phyloP scores from a whole-genome alignment of 805 yeast species.

The Jamesozyma spencerorum region DNA sequence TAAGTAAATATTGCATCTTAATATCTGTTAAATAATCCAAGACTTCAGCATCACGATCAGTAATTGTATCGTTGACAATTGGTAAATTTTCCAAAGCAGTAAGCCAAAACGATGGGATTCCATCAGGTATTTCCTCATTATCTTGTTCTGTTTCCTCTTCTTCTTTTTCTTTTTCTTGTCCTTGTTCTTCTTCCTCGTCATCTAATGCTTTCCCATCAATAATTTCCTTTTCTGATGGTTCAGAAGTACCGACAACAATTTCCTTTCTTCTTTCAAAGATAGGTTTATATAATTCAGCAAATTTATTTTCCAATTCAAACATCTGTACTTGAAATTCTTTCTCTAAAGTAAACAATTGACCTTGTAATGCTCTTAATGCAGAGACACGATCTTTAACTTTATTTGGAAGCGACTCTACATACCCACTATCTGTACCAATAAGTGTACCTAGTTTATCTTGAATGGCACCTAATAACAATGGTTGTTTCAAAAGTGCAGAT shows the following conservation, averaged over 20 bases:
- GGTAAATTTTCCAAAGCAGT: slow-evolving; percentile 86
- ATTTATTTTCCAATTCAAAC: slow-evolving; percentile 77
- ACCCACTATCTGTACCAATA: slow-evolving; percentile 82
- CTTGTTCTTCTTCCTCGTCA: slow-evolving; percentile 35
- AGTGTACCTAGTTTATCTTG: slow-evolving; percentile 80
- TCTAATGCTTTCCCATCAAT: slow-evolving; percentile 61
- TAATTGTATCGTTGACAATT: slow-evolving; percentile 71
- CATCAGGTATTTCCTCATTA: slow-evolving; percentile 38
- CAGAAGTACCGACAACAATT: slow-evolving; percentile 60
- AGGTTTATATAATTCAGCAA: slow-evolving; percentile 62
- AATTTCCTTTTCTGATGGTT: slow-evolving; percentile 73
- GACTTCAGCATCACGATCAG: slow-evolving; percentile 85
- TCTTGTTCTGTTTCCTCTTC: slow-evolving; percentile 39
- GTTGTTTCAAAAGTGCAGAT: slow-evolving; percentile 51
- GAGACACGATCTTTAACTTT: slow-evolving; percentile 65
- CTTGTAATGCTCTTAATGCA: slow-evolving; percentile 76
- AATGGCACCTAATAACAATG: slow-evolving; percentile 75
- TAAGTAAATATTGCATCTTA: slow-evolving; percentile 64
- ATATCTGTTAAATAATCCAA: slow-evolving; percentile 60
- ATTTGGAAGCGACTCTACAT: slow-evolving; percentile 66
- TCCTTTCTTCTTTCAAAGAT: slow-evolving; percentile 63
- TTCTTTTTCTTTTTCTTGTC: slow-evolving; percentile 35
- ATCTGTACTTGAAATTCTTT: slow-evolving; percentile 86
- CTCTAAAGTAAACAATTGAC: slow-evolving; percentile 71
- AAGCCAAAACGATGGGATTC: slow-evolving; percentile 94